A percentile compares a stretch with the other conserved stretches of the same genome.
Evolutionary conservation across 2,329 filamentous ascomycete genomes (phyloP).

Genomic region (Aspergillus proliferans): DNA sequence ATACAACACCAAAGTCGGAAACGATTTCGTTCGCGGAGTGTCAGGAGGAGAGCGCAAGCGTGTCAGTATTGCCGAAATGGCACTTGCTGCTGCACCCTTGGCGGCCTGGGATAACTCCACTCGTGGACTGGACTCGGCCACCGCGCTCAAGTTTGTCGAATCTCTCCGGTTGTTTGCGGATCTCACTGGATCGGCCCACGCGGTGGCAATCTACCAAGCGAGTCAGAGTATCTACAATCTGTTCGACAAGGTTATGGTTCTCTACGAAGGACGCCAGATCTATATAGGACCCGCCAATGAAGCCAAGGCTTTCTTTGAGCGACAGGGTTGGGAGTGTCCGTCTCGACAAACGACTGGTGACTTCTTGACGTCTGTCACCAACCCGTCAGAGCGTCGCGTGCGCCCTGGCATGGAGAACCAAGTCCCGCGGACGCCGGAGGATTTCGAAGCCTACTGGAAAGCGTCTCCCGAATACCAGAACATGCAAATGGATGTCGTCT

Average conservation of each 20-base stretch:
- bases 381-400: constrained; percentile 51
- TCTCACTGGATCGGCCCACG: constrained; percentile 39
- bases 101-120: constrained; percentile 41
- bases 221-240: constrained; percentile 38
- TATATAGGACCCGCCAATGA: constrained; percentile 59
- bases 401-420: constrained; percentile 53
- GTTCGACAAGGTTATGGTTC: constrained; percentile 64
- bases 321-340: constrained; percentile 62
- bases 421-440: constrained; percentile 61
- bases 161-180: constrained; percentile 43
- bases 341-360: constrained; percentile 61
- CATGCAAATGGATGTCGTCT: constrained; percentile 30
- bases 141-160: constrained; percentile 49
- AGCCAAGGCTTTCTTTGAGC: constrained; percentile 61
- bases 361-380: constrained; percentile 63
- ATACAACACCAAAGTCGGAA: constrained; percentile 37
- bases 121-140: constrained; percentile 44
- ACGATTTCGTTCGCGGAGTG: constrained; percentile 54
- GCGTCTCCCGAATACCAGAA: constrained; percentile 42
- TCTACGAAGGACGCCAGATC: constrained; percentile 69
- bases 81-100: constrained; percentile 38
- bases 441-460: constrained; percentile 57
- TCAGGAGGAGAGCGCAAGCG: constrained; percentile 56
- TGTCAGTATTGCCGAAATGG: constrained; percentile 53
- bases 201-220: constrained; percentile 48